Conservation (phyloP, 176 grass and related monocot genomes). For the Oryza brachyantha region DNA sequence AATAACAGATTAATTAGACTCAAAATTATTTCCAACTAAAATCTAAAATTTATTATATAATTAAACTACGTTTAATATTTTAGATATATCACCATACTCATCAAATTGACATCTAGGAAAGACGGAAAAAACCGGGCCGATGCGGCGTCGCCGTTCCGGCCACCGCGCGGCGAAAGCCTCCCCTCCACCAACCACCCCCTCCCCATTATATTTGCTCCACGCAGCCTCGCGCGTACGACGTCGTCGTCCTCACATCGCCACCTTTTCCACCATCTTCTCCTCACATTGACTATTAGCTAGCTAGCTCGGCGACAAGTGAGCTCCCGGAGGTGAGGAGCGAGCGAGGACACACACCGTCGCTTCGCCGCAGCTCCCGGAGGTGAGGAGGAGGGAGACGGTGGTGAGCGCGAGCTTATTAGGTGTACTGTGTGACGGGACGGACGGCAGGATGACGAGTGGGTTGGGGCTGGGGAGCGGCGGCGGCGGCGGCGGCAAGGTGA, state of each 20-base stretch:
- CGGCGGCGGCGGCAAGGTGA: background rate
- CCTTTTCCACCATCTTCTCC: background rate
- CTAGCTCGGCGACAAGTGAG: background rate
- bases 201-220: background rate
- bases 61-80: too few relatives aligned
- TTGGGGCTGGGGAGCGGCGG: background rate
- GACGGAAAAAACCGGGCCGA: too few relatives aligned
- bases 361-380: background rate
- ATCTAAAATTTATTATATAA: too few relatives aligned
- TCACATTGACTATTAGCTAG: background rate
- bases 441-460: background rate
- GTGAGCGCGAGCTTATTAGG: too few relatives aligned
- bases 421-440: background rate
- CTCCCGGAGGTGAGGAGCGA: background rate
- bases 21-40: too few relatives aligned
- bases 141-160: background rate
- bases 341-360: background rate
- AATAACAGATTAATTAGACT: too few relatives aligned
- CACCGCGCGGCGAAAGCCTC: background rate
- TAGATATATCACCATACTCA: too few relatives aligned
- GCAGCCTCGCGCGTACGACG: background rate
- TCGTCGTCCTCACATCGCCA: background rate
- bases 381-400: too few relatives aligned
- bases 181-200: background rate
- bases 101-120: too few relatives aligned